Base-by-base conservation (phyloP, 345 rosid genomes). In the Erodium maritimum region DNA sequence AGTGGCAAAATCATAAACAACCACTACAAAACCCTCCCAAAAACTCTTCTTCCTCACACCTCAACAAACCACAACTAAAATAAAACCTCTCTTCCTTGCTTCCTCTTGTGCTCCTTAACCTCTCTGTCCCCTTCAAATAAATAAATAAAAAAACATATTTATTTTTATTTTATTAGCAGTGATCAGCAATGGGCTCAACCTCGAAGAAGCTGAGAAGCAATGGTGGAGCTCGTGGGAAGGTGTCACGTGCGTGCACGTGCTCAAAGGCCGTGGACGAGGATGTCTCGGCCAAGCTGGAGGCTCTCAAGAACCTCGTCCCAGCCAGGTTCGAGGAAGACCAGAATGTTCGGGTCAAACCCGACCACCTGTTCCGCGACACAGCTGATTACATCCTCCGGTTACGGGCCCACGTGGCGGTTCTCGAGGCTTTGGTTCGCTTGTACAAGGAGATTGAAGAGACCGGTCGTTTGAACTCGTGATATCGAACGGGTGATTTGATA, bases 341-440 rank as follows among this genome's bases (percentile, higher is more conserved):
- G 19, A 50, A 10, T 17, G 75, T 60, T 7, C 77, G 65, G 8
- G 64, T 64, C 20, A 71, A 75, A 62, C 58, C 82, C 1, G 81
- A 78, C 11, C 79, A 74, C 67, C 60, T 91, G 79, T 85, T 91
- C 69, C 77, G 69, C 63, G 87, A 82, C 66, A 87, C 96, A 17
- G 97, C 95, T 0, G 89, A 91, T 60, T 91, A 91, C 71, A 91
- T 91, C 61, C 63, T 85, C 17, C 71, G 67, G 25, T 74, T 90
- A 73, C 82, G 70, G 76, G 77, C 81, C 46, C 91, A 84, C 58
- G 94, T 82, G 42, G 60, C 77, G 22, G 54, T 83, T 42, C 73
- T 90, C 73, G 91, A 87, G 68, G 77, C 70, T 61, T 66, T 87
- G 63, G 67, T 90, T 46, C 69, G 83, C 23, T 57, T 87, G 65